These are phyloP conservation scores for Eucalyptus coolabah DNA, from an alignment of 345 rosid species.

Conservation along the genomic window DNA sequence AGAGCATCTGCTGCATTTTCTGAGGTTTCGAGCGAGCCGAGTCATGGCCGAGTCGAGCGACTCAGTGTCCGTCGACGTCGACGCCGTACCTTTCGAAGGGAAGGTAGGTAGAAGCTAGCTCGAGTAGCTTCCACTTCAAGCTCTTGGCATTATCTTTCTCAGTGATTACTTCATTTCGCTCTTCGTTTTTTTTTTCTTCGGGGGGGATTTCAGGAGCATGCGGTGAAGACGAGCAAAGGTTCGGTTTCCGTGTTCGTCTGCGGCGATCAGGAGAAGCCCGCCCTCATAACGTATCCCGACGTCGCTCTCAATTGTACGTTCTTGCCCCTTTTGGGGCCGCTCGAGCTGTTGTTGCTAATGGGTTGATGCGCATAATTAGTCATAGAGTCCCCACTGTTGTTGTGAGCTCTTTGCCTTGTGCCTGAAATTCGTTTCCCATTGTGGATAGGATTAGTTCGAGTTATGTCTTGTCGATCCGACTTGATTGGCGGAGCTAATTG, in stretches of 20 bases:
- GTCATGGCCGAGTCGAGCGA: constrained; percentile 39
- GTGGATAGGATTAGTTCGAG: neutral
- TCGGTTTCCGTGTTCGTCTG: constrained; percentile 55
- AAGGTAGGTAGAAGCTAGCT: constrained; percentile 17
- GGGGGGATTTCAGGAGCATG: constrained; percentile 33
- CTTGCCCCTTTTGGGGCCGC: neutral
- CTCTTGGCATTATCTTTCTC: neutral
- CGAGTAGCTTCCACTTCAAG: neutral
- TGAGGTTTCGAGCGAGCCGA: neutral
- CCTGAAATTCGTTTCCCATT: neutral
- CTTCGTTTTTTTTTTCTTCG: neutral
- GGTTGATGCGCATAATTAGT: neutral
- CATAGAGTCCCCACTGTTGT: neutral
- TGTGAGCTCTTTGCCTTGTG: neutral
- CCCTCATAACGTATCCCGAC: constrained; percentile 78
- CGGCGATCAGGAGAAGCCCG: constrained; percentile 82
- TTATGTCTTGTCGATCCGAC: neutral
- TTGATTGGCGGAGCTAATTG: neutral
- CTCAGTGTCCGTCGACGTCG: constrained; percentile 37
- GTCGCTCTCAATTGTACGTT: constrained; percentile 71
- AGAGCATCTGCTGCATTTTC: neutral
- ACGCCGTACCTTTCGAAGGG: constrained; percentile 29
- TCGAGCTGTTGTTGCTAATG: neutral
- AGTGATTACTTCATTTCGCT: neutral
- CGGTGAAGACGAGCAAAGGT: constrained; percentile 73